These are phyloP conservation scores for Neofusicoccum parvum DNA, from an alignment of 2,329 filamentous ascomycete species.

Conservation along the genomic window DNA sequence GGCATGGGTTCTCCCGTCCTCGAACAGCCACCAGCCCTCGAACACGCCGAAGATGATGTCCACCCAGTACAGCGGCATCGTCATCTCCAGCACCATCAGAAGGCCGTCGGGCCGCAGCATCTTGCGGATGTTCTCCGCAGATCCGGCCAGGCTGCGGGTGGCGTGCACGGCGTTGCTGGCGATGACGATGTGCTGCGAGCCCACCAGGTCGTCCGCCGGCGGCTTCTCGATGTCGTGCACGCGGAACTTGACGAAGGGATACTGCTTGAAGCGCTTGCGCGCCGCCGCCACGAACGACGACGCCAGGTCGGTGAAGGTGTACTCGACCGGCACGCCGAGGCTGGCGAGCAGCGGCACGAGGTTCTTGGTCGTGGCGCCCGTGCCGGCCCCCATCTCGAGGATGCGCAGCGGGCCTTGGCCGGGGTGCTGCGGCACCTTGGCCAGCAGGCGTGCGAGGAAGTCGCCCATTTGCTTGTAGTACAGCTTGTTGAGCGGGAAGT, in stretches of 20 bases:
- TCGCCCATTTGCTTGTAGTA: conserved; percentile 27
- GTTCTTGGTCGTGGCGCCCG: conserved; percentile 27
- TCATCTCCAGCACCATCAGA: conserved; percentile 37
- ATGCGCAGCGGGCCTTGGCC: conserved; percentile 23
- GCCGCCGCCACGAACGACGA: conserved; percentile 36
- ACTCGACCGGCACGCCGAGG: conserved; percentile 36
- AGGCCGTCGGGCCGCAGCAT: conserved; percentile 34
- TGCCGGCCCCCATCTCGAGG: conserved; percentile 23
- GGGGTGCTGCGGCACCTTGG: conserved; percentile 1
- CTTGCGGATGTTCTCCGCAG: conserved; percentile 27
- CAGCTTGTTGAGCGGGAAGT: conserved; percentile 40
- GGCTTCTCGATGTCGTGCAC: conserved; percentile 37
- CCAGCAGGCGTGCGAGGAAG: conserved; percentile 18
- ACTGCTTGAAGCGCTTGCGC: conserved; percentile 35
- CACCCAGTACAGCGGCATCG: conserved; percentile 31
- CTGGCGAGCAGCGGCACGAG: conserved; percentile 32
- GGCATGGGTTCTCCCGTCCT: conserved; percentile 35
- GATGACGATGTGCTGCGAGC: conserved; percentile 31
- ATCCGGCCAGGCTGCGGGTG: conserved; percentile 27
- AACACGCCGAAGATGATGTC: conserved; percentile 43
- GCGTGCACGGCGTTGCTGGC: conserved; percentile 39
- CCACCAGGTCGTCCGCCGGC: conserved; percentile 25
- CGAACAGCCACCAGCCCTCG: conserved; percentile 46
- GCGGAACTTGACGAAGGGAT: conserved; percentile 36
- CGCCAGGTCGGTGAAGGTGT: conserved; percentile 46